Evolutionary conservation across 768 basidiomycete genomes (phyloP).

Genomic region (Collybiopsis confluens): DNA sequence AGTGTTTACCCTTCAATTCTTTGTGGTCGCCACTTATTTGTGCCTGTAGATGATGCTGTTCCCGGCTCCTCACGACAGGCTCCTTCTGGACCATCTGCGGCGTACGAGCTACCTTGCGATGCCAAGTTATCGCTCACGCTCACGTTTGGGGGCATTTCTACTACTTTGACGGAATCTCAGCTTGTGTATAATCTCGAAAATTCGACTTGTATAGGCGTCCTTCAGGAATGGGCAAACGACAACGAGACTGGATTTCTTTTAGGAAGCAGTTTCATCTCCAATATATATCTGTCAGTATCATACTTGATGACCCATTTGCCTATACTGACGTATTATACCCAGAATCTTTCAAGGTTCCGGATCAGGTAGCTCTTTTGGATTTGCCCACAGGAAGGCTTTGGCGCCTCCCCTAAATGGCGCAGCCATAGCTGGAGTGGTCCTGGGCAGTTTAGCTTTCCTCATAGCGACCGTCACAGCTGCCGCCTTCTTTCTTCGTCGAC

Average conservation of each 20-base stretch:
- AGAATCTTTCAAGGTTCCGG: conserved; percentile 6
- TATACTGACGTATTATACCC: not conserved
- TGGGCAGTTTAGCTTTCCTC: conserved; percentile 4
- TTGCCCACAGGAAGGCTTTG: not conserved
- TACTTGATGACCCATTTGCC: not conserved
- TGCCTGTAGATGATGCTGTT: not conserved
- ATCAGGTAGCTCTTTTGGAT: not conserved
- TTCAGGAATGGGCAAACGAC: conserved; percentile 3
- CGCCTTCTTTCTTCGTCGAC: not conserved
- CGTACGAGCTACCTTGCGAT: conserved; percentile 4
- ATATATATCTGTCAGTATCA: conserved; percentile 6
- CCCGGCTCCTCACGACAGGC: conserved; percentile 1
- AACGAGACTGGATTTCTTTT: not conserved
- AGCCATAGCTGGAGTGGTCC: conserved; percentile 4
- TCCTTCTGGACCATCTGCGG: not conserved
- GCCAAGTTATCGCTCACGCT: not conserved
- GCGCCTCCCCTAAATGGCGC: not conserved
- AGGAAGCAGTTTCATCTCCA: not conserved
- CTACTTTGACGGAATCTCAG: not conserved
- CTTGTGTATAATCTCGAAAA: conserved; percentile 1
- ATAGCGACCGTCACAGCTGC: not conserved
- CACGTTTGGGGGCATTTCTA: not conserved
- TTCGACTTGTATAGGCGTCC: not conserved
- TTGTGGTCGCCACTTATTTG: too few relatives aligned
- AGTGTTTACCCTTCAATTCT: not conserved